Percentiles rank a stretch among this genome's conserved stretches.
phyloP scores from a whole-genome alignment of 129 eudicot genomes.

The Flaveria sonorensis region DNA sequence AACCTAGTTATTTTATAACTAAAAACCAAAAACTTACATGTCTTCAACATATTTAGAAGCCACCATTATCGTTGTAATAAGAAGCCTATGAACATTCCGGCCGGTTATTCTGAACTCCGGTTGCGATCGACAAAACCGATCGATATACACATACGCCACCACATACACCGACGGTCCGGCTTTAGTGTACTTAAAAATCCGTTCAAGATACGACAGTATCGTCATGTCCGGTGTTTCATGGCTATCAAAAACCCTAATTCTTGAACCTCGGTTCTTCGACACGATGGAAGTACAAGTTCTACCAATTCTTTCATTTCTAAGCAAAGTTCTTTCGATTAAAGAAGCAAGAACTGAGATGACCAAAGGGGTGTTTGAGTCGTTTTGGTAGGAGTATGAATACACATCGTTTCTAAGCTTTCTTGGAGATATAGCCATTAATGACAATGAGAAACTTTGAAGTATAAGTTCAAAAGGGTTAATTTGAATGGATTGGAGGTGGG shows the following conservation, averaged over 20 bases:
- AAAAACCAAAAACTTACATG: slow-evolving; percentile 57
- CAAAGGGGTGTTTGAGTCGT: slow-evolving; percentile 67
- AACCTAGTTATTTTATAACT: not conserved
- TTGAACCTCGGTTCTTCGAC: slow-evolving; percentile 34
- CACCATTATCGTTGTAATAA: slow-evolving; percentile 91
- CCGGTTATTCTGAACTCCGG: slow-evolving; percentile 72
- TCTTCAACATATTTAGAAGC: slow-evolving; percentile 97
- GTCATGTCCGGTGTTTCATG: slow-evolving; percentile 87
- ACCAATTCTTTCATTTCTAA: slow-evolving; percentile 69
- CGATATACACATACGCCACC: slow-evolving; percentile 92
- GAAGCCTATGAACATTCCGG: slow-evolving; percentile 90
- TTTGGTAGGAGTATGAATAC: slow-evolving; percentile 66
- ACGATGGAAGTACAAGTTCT: slow-evolving; percentile 35
- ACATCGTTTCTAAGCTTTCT: slow-evolving; percentile 88
- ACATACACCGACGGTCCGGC: slow-evolving; percentile 92
- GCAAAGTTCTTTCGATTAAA: slow-evolving; percentile 67
- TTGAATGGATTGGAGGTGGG: not conserved
- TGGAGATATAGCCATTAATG: slow-evolving; percentile 63
- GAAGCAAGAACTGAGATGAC: slow-evolving; percentile 95
- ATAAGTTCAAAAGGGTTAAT: slow-evolving; percentile 25
- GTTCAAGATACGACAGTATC: slow-evolving; percentile 74
- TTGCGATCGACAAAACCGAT: slow-evolving; percentile 61
- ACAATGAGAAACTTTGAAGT: no score
- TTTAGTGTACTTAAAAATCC: slow-evolving; percentile 82
- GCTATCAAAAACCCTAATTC: slow-evolving; percentile 57